phyloP scores from a whole-genome alignment of 768 basidiomycete genomes.

The Mycena indigotica region DNA sequence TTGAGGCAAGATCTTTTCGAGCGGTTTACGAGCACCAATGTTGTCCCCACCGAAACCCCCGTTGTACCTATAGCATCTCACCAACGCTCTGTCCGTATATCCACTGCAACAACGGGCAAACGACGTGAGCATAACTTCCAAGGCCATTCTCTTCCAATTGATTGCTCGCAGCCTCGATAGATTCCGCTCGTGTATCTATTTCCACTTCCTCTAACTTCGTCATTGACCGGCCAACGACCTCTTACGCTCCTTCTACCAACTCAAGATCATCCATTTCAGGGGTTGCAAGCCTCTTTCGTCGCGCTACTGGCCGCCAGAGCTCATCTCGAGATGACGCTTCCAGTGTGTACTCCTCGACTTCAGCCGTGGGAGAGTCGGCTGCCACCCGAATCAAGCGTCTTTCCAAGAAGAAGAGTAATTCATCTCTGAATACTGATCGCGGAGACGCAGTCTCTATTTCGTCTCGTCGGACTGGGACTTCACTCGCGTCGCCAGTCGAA shows the following conservation, averaged over 20 bases:
- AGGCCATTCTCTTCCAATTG: constrained; percentile 1
- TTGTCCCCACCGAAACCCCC: constrained; percentile 63
- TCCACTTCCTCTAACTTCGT: constrained; percentile 37
- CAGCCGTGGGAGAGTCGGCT: constrained; percentile 14
- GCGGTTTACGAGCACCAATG: constrained; percentile 61
- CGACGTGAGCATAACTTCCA: constrained; percentile 34
- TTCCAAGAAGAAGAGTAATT: constrained; percentile 52
- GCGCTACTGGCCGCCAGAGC: constrained; percentile 45
- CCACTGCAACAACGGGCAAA: constrained; percentile 29
- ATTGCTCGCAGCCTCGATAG: constrained; percentile 30
- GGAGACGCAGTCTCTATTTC: constrained; percentile 47
- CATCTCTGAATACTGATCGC: constrained; percentile 50
- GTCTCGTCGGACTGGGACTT: constrained; percentile 36
- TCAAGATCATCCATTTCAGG: constrained; percentile 58
- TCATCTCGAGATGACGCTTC: constrained; percentile 52
- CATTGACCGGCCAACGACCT: constrained; percentile 31
- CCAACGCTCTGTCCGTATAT: constrained; percentile 26
- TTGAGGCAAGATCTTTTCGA: constrained; percentile 85
- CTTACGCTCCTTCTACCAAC: constrained; percentile 53
- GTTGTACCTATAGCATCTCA: constrained; percentile 54
- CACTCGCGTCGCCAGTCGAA: constrained; percentile 25
- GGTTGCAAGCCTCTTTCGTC: constrained; percentile 53
- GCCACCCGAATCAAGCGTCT: constrained; percentile 26
- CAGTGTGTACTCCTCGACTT: constrained; percentile 36
- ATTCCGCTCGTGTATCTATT: constrained; percentile 44